A percentile compares a stretch with the other conserved stretches of the same genome.
Conservation (phyloP, 116 monocot species). For the Iris pallida region DNA sequence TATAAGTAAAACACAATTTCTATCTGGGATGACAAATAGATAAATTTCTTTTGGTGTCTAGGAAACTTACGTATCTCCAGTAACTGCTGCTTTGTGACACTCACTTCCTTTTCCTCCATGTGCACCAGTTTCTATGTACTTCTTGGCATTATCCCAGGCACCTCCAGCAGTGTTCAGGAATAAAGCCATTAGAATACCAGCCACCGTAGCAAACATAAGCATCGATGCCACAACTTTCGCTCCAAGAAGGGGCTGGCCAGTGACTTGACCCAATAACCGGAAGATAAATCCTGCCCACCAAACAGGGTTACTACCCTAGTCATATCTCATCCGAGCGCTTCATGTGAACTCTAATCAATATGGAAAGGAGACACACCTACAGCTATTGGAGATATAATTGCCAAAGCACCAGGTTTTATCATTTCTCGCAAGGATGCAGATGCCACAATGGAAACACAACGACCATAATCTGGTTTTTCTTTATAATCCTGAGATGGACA, state of each 20-base stretch:
- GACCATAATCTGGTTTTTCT: constrained; percentile 97
- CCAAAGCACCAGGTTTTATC: constrained; percentile 97
- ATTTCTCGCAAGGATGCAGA: constrained; percentile 96
- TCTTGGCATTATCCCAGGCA: constrained; percentile 99
- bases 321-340: too few relatives aligned
- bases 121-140: constrained; percentile 97
- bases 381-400: constrained; percentile 79
- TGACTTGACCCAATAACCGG: constrained; percentile 68
- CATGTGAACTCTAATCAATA: background rate
- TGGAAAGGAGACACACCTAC: constrained; percentile 45
- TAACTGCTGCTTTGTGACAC: constrained; percentile 91
- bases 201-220: constrained; percentile 99
- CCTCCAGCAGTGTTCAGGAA: constrained; percentile 97
- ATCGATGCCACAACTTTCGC: constrained; percentile 97
- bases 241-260: constrained; percentile 88
- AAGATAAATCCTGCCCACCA: constrained; percentile 65
- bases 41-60: too few relatives aligned
- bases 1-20: too few relatives aligned
- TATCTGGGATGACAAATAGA: too few relatives aligned
- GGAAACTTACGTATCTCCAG: constrained; percentile 92
- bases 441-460: constrained; percentile 99
- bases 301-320: background rate
- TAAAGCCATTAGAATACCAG: constrained; percentile 94
- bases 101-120: constrained; percentile 99
- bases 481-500: constrained; percentile 33